Percentiles rank a stretch among this genome's conserved stretches.
Evolutionary conservation across 2,329 filamentous ascomycete species (phyloP).

Genomic region (Orbilia oligospora): DNA sequence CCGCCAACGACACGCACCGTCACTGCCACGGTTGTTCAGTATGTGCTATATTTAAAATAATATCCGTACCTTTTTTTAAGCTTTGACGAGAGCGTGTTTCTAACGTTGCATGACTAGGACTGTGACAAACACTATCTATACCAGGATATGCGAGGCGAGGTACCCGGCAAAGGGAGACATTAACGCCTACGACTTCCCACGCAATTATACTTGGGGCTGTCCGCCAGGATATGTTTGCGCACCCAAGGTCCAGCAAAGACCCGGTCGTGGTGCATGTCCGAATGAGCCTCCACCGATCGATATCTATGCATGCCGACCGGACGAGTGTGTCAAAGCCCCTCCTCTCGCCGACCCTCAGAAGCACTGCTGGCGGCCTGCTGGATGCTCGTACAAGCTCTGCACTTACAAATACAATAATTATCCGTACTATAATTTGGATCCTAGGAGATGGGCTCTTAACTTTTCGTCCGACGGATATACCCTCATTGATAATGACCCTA

Average conservation of each 20-base stretch:
- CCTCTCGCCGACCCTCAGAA: conserved; percentile 38
- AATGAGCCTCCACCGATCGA: conserved; percentile 56
- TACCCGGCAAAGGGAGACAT: conserved; percentile 48
- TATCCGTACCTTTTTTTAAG: conserved; percentile 8
- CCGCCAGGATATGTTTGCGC: conserved; percentile 47
- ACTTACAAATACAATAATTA: conserved; percentile 36
- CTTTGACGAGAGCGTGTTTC: neutral
- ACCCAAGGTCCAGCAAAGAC: conserved; percentile 32
- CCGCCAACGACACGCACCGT: conserved; percentile 26
- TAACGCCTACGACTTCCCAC: conserved; percentile 50
- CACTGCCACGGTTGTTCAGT: conserved; percentile 42
- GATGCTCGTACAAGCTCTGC: conserved; percentile 50
- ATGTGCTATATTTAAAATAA: conserved; percentile 19
- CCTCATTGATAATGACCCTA: conserved; percentile 19
- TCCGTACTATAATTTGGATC: conserved; percentile 54
- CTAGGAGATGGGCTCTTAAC: conserved; percentile 51
- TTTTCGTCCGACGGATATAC: conserved; percentile 41
- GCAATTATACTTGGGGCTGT: conserved; percentile 57
- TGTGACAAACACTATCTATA: conserved; percentile 46
- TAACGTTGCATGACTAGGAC: conserved; percentile 37
- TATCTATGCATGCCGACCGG: conserved; percentile 45
- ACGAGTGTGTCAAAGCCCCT: conserved; percentile 50
- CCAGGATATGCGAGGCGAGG: conserved; percentile 51
- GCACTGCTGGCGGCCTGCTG: conserved; percentile 16
- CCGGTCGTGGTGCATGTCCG: conserved; percentile 43